Percentiles rank a stretch among this genome's conserved stretches.
phyloP scores from a whole-genome alignment of 2,329 filamentous ascomycete genomes.

The Nigrospora sphaerica region DNA sequence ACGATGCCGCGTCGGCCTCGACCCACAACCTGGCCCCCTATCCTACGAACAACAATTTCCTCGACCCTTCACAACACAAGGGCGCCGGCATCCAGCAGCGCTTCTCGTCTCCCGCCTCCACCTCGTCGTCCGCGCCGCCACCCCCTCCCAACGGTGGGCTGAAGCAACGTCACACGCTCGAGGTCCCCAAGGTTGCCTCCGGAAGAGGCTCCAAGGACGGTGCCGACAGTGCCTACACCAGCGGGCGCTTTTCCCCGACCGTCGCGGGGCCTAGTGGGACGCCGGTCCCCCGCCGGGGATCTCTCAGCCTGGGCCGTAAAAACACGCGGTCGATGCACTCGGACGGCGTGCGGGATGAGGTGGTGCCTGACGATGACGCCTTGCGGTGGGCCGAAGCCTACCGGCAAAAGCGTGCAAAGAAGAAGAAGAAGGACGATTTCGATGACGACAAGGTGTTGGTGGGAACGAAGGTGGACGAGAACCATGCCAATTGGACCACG shows the following conservation, averaged over 20 bases:
- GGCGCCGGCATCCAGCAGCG: background rate
- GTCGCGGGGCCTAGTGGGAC: constrained; percentile 39
- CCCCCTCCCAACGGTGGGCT: constrained; percentile 49
- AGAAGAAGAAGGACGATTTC: constrained; percentile 76
- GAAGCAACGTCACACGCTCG: constrained; percentile 80
- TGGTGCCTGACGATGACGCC: constrained; percentile 83
- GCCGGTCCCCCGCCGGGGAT: constrained; percentile 57
- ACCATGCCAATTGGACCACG: constrained; percentile 93
- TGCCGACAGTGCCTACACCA: constrained; percentile 58
- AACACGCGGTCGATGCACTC: constrained; percentile 81
- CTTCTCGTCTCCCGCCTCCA: constrained; percentile 23
- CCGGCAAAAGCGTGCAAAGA: constrained; percentile 83
- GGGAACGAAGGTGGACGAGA: constrained; percentile 95
- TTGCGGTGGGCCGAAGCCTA: constrained; percentile 89
- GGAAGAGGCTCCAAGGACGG: constrained; percentile 67
- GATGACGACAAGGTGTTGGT: constrained; percentile 93
- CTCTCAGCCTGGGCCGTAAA: constrained; percentile 73
- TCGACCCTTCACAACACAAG: background rate
- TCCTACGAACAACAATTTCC: constrained; percentile 11
- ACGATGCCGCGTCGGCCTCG: background rate
- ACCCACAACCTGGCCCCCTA: constrained; percentile 13
- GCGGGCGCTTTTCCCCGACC: constrained; percentile 74
- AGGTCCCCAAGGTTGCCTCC: constrained; percentile 68
- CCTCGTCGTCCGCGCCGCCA: constrained; percentile 36
- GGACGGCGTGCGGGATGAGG: constrained; percentile 75